These are phyloP conservation scores for Boletus rubescentipes DNA, from an alignment of 768 basidiomycete genomes.

Conservation along the genomic window DNA sequence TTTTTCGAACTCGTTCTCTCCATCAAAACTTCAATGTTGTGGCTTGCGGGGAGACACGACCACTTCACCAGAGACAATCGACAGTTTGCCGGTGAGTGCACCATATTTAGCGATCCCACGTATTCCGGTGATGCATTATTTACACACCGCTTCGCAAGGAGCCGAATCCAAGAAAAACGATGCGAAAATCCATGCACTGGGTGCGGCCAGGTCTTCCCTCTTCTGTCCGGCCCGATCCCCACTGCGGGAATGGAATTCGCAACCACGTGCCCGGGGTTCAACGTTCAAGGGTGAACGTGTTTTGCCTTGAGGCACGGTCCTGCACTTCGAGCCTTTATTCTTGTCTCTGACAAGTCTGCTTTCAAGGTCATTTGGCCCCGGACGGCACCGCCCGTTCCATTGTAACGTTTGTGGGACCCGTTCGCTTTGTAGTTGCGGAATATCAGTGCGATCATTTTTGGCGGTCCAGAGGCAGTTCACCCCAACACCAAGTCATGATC, in stretches of 20 bases:
- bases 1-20: too few species aligned
- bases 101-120: not conserved
- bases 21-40: not conserved
- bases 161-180: not conserved
- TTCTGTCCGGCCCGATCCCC: not conserved
- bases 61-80: too few species aligned
- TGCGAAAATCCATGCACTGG: not conserved
- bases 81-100: not conserved
- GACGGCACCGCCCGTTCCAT: too few species aligned
- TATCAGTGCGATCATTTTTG: not conserved
- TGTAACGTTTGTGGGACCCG: not conserved
- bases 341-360: not conserved
- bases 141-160: not conserved
- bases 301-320: not conserved
- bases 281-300: too few species aligned
- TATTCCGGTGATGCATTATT: not conserved
- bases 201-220: not conserved
- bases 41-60: too few species aligned
- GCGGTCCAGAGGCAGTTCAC: not conserved
- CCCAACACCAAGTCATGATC: not conserved
- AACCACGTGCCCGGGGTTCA: too few species aligned
- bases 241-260: not conserved
- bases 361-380: too few species aligned
- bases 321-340: not conserved
- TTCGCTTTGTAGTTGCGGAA: too few species aligned